Percentiles rank a stretch among this genome's conserved stretches.
Conservation (phyloP, 768 basidiomycete species). For the Clitopilus hobsonii region DNA sequence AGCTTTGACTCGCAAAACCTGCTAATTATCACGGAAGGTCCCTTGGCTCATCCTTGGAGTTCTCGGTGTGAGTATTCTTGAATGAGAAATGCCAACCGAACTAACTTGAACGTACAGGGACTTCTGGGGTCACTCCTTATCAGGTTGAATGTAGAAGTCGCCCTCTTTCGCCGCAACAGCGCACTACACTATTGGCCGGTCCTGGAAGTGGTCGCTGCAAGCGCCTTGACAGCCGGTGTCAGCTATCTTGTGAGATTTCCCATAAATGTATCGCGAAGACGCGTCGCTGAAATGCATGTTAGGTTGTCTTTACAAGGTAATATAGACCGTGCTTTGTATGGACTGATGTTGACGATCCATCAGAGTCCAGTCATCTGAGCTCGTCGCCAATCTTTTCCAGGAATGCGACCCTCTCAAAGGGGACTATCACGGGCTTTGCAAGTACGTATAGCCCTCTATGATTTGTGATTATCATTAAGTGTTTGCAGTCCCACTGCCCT, state of each 20-base stretch:
- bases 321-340: not conserved
- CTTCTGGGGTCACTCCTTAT: constrained; percentile 63
- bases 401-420: constrained; percentile 70
- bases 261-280: no score
- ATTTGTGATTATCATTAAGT: constrained; percentile 1
- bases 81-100: not conserved
- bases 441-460: constrained; percentile 38
- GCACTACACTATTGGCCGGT: constrained; percentile 56
- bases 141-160: constrained; percentile 58
- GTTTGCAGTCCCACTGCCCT: constrained; percentile 52
- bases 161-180: constrained; percentile 57
- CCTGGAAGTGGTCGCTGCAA: constrained; percentile 57
- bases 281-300: no score
- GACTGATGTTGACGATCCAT: constrained; percentile 1
- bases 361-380: constrained; percentile 72
- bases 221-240: constrained; percentile 64
- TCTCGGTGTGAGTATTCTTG: constrained; percentile 42
- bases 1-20: not conserved
- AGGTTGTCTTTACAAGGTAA: constrained; percentile 68
- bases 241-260: constrained; percentile 70
- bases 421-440: constrained; percentile 78
- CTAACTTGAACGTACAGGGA: constrained; percentile 37
- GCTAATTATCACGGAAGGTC: constrained; percentile 34
- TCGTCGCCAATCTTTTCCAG: constrained; percentile 79
- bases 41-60: constrained; percentile 67